Percentiles rank a stretch among this genome's conserved stretches.
Evolutionary conservation across 495 filamentous ascomycete species (phyloP).

Genomic region (Lasiosphaeria hispida): DNA sequence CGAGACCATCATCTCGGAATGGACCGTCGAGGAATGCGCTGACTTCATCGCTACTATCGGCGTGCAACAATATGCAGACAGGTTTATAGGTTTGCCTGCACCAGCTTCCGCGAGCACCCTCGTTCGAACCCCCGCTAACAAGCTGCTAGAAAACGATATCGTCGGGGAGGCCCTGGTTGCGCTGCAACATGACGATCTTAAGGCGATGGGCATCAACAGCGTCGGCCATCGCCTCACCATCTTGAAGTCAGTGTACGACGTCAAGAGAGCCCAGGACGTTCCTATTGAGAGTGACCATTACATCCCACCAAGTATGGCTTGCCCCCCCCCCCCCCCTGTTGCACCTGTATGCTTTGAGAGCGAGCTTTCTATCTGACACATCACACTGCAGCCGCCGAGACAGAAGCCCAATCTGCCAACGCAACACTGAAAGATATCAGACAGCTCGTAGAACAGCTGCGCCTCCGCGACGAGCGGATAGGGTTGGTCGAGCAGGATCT

Average conservation of each 20-base stretch:
- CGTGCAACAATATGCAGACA: conserved; percentile 77
- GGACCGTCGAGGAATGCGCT: conserved; percentile 84
- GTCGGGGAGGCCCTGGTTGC: conserved; percentile 88
- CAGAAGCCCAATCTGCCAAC: conserved; percentile 74
- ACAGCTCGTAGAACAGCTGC: conserved; percentile 79
- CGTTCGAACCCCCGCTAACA: neutral
- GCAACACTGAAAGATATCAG: conserved; percentile 91
- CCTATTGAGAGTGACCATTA: conserved; percentile 91
- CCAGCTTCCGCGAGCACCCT: conserved; percentile 9
- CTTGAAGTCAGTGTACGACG: conserved; percentile 89
- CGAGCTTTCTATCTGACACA: conserved; percentile 21
- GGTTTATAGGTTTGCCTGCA: conserved; percentile 61
- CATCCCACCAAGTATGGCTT: conserved; percentile 79
- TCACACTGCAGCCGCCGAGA: conserved; percentile 70
- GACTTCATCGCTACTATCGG: conserved; percentile 80
- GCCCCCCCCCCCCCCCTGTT: neutral
- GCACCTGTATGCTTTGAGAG: neutral
- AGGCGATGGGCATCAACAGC: conserved; percentile 88
- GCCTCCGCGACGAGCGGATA: conserved; percentile 83
- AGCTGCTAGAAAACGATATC: conserved; percentile 79
- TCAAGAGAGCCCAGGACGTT: conserved; percentile 88
- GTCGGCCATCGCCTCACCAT: conserved; percentile 94
- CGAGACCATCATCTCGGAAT: conserved; percentile 78
- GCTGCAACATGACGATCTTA: conserved; percentile 86
- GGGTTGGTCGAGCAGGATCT: conserved; percentile 76